These are phyloP conservation scores for Pythium aquatile DNA, from an alignment of 352 stramenopile genomes.

Conservation along the genomic window DNA sequence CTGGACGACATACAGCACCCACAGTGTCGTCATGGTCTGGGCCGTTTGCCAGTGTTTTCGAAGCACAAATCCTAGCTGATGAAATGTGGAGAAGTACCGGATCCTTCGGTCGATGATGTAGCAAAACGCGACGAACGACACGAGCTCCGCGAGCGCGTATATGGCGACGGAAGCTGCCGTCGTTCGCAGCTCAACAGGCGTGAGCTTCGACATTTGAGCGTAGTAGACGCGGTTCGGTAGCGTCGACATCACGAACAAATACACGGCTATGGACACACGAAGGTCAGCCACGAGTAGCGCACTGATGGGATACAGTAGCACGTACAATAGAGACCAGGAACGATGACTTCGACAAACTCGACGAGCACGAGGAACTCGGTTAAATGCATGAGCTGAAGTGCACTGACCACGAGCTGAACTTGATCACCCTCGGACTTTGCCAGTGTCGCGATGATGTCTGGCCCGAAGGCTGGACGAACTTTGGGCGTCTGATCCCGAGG, in stretches of 20 bases:
- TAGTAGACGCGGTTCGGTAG: conserved; percentile 28
- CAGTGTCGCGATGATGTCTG: not conserved
- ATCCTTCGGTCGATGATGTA: not conserved
- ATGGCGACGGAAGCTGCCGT: conserved; percentile 12
- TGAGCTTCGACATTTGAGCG: conserved; percentile 10
- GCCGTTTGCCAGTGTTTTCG: not conserved
- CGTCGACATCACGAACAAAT: conserved; percentile 15
- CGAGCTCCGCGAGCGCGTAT: conserved; percentile 28
- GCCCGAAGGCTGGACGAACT: not conserved
- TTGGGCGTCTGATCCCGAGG: not conserved
- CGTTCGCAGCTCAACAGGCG: not conserved
- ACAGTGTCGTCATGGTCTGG: not conserved
- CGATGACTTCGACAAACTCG: conserved; percentile 5
- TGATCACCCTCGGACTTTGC: not conserved
- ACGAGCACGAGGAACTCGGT: not conserved
- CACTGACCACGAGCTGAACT: not conserved
- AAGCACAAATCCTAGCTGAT: not conserved
- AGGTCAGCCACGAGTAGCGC: not conserved
- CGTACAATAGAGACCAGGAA: not conserved
- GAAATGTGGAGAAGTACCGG: not conserved
- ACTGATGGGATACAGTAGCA: too few species aligned
- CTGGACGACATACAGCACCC: conserved; percentile 1
- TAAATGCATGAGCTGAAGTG: conserved; percentile 2
- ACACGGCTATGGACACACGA: conserved; percentile 2
- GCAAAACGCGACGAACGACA: conserved; percentile 18